Base-by-base conservation (phyloP, 352 stramenopile genomes). In the Phytophthora melonis region DNA sequence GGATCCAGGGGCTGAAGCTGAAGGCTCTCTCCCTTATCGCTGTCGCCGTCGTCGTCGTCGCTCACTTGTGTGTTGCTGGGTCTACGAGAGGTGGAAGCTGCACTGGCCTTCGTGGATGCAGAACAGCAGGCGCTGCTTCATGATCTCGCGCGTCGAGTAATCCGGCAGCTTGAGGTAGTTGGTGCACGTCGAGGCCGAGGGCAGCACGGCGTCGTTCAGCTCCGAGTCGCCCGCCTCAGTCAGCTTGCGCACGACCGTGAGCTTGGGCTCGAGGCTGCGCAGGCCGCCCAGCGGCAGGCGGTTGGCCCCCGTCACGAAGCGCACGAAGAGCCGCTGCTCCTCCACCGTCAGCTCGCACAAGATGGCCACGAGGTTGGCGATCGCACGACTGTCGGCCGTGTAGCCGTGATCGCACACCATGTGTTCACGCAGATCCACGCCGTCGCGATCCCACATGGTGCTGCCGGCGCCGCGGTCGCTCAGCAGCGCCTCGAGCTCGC, bases 111-210 rank as follows among this genome's bases (percentile, higher is more conserved):
- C 89, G 58, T 80, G 77, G 58, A 98, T 97, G 67, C 89, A 95
- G 58, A 95, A 95, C 27, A 90, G 65, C 47, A 98, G 71, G 10
- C 88, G 87, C 41, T 73, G 60, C 64, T 84, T 80, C 81, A 98
- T 89, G 23, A 89, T 66, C 9, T 90, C 80, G 21, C 88, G 84
- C 39, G 86, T 91, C 30, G 86, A 96, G 73, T 98, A 98, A 50
- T 93, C 90, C n/a, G 92, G 92, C 25, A 98, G 78, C 78, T 98
- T 98, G 34, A 98, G 78, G 79, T 97, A 97, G 68, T 97, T 96
- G 32, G 91, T 93, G 71, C 91, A 98, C 55, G 92, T 98, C 18
- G 89, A 97, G 18, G 90, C 93, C 5, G 91, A 97, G 55, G 92
- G 91, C 36, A 94, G 66, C 70, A 94, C 76, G 1, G 82, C 79